Conservation (phyloP, 2,329 filamentous ascomycete genomes). For the Simplicillium aogashimaense region DNA sequence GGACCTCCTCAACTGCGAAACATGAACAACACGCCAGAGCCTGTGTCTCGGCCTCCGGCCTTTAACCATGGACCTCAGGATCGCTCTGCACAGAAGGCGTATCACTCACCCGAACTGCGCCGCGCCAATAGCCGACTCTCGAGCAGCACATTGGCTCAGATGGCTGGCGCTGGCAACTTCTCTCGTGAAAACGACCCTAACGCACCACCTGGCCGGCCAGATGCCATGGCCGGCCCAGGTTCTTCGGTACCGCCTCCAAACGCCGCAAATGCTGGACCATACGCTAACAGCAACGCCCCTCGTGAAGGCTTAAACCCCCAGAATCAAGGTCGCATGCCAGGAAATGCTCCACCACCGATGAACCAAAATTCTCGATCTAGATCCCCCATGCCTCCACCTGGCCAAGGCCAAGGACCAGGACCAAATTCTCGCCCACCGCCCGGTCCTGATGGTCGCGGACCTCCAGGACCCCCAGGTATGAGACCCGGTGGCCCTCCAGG, state of each 20-base stretch:
- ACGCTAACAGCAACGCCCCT: slow-evolving; percentile 44
- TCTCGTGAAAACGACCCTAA: slow-evolving; percentile 5
- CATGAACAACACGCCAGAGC: slow-evolving; percentile 55
- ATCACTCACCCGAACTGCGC: slow-evolving; percentile 67
- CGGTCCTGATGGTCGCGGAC: slow-evolving; percentile 22
- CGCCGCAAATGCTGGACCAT: slow-evolving; percentile 37
- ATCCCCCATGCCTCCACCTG: slow-evolving; percentile 1
- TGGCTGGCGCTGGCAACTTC: slow-evolving; percentile 43
- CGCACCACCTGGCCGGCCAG: slow-evolving; percentile 10
- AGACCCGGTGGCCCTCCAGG: slow-evolving; percentile 12
- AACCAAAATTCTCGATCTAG: slow-evolving; percentile 17
- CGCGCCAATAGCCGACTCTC: slow-evolving; percentile 80
- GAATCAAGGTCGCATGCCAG: slow-evolving; percentile 21
- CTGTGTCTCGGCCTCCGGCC: slow-evolving; percentile 67
- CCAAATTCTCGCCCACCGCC: slow-evolving; percentile 8
- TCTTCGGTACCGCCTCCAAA: slow-evolving; percentile 38
- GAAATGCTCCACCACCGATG: slow-evolving; percentile 29
- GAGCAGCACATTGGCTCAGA: slow-evolving; percentile 66
- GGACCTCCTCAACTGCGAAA: slow-evolving; percentile 27
- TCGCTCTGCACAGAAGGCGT: slow-evolving; percentile 56
- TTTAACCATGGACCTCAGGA: slow-evolving; percentile 69
- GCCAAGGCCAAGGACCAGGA: background rate
- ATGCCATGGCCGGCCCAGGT: slow-evolving; percentile 23
- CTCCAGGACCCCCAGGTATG: slow-evolving; percentile 9
- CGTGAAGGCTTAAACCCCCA: slow-evolving; percentile 40